Conservation (phyloP, 495 filamentous ascomycete genomes). For the Saxophila tyrrhenica region DNA sequence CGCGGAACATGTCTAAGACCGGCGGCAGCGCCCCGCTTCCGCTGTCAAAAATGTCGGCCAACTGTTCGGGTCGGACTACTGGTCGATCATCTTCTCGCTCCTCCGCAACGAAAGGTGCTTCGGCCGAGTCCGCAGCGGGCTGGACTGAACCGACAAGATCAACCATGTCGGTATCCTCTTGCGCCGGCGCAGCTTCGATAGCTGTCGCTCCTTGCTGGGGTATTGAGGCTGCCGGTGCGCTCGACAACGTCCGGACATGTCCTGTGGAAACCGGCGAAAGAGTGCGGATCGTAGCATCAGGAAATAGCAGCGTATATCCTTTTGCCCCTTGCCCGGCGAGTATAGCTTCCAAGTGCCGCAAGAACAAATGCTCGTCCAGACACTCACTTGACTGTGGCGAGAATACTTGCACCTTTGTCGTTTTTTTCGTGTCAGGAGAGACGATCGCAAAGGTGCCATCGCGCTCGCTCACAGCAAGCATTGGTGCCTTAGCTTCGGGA, state of each 20-base stretch:
- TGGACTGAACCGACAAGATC: conserved; percentile 24
- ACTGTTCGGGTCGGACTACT: conserved; percentile 50
- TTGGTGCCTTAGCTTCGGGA: no score
- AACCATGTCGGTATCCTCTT: conserved; percentile 34
- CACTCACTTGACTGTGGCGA: conserved; percentile 35
- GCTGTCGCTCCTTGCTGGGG: conserved; percentile 2
- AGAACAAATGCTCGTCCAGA: conserved; percentile 27
- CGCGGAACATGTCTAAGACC: conserved; percentile 65
- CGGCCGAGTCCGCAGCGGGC: conserved; percentile 11
- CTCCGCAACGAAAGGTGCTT: conserved; percentile 5
- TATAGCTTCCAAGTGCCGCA: conserved; percentile 43
- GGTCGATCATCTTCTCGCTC: conserved; percentile 35
- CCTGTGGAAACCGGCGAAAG: conserved; percentile 19
- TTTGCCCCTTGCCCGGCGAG: conserved; percentile 31
- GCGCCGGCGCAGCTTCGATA: conserved; percentile 35
- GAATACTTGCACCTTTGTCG: conserved; percentile 7
- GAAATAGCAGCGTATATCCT: conserved; percentile 40
- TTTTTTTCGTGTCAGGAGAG: not conserved
- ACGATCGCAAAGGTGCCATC: conserved; percentile 28
- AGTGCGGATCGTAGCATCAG: conserved; percentile 38
- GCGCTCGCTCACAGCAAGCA: conserved; percentile 46
- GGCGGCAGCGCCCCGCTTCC: conserved; percentile 65
- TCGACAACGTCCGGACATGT: not conserved
- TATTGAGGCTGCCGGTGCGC: not conserved
- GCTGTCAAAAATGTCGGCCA: conserved; percentile 63